Conservation (phyloP, 2,329 filamentous ascomycete species). For the Cordyceps pruinosa region DNA sequence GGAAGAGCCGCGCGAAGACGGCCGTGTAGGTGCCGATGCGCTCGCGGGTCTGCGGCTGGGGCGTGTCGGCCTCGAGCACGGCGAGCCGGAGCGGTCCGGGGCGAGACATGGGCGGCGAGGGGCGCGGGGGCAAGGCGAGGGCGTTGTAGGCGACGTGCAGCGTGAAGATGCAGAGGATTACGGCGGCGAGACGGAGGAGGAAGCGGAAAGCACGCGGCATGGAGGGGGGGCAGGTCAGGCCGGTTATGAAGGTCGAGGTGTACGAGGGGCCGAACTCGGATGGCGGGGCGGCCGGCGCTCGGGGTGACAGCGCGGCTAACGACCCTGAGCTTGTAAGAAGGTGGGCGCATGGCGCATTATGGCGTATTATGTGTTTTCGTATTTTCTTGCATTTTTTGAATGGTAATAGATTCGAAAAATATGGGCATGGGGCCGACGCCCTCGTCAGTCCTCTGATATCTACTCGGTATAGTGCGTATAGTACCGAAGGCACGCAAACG, state of each 20-base stretch:
- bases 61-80: conserved; percentile 81
- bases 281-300: not conserved
- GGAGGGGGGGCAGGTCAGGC: not conserved
- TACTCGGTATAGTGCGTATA: too few relatives aligned
- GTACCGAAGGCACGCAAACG: not conserved
- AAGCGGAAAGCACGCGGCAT: not conserved
- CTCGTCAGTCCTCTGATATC: too few relatives aligned
- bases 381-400: not conserved
- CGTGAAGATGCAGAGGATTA: not conserved
- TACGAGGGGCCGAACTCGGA: conserved; percentile 6
- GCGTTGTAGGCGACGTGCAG: not conserved
- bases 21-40: conserved; percentile 68
- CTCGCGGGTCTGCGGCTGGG: conserved; percentile 54
- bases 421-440: too few relatives aligned
- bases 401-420: too few relatives aligned
- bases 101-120: conserved; percentile 11
- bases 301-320: conserved; percentile 5
- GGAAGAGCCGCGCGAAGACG: conserved; percentile 57
- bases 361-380: too few relatives aligned
- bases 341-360: not conserved
- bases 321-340: not conserved
- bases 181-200: not conserved
- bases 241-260: not conserved
- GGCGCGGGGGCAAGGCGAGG: conserved; percentile 16
- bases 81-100: conserved; percentile 62